Evolutionary conservation across 2,329 filamentous ascomycete genomes (phyloP).

Genomic region (Hymenoscyphus repandus): DNA sequence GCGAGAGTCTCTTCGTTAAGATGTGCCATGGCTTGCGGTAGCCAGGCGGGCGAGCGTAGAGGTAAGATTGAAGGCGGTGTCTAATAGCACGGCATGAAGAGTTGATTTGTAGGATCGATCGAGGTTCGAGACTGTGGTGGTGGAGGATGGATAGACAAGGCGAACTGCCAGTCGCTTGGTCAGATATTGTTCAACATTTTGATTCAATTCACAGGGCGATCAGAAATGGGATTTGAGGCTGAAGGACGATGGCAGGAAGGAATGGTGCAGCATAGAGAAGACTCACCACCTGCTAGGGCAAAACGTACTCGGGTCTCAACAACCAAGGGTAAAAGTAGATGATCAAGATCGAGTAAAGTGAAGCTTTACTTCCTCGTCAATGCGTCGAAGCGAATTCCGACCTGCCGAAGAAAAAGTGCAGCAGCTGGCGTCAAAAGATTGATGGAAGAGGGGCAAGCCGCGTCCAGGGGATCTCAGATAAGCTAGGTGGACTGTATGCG

Average conservation of each 20-base stretch:
- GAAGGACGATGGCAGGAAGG: too few species aligned
- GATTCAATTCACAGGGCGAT: too few species aligned
- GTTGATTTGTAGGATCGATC: background rate
- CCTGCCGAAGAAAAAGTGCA: slow-evolving; percentile 1
- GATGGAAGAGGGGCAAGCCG: background rate
- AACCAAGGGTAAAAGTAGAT: background rate
- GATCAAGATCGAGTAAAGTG: background rate
- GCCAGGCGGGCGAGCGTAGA: slow-evolving; percentile 24
- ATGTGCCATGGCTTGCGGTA: slow-evolving; percentile 21
- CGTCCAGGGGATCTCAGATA: too few species aligned
- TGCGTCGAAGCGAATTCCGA: slow-evolving; percentile 10
- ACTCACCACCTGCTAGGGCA: background rate
- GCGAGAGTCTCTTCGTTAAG: slow-evolving; percentile 48
- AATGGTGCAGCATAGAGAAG: too few species aligned
- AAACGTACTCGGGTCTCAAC: background rate
- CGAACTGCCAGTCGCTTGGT: background rate
- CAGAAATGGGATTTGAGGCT: too few species aligned
- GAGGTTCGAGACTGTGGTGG: background rate
- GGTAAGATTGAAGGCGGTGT: background rate
- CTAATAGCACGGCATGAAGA: slow-evolving; percentile 14
- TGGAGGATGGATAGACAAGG: background rate
- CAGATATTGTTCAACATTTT: background rate
- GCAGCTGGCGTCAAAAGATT: too few species aligned
- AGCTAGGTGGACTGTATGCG: too few species aligned
- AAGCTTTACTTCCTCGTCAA: slow-evolving; percentile 7